Conservation (phyloP, 192 early-diverging fungal species). For the Mortierella hygrophila region DNA sequence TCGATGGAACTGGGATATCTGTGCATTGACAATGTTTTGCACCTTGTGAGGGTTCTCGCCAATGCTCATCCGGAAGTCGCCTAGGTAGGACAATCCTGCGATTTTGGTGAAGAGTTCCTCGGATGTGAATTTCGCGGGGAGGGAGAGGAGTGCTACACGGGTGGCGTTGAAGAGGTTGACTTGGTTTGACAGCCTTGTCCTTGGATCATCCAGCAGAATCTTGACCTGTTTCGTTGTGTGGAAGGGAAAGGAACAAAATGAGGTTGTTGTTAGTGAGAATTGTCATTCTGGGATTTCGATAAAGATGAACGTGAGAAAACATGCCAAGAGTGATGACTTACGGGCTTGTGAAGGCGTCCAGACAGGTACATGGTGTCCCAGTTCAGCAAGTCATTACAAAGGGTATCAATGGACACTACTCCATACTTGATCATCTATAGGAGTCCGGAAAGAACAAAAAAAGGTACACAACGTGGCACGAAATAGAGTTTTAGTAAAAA, state of each 20-base stretch:
- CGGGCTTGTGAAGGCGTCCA: slow-evolving; percentile 97
- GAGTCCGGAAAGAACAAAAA: neutral
- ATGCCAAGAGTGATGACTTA: slow-evolving; percentile 43
- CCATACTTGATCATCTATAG: slow-evolving; percentile 92
- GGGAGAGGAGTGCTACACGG: slow-evolving; percentile 83
- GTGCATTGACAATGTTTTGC: slow-evolving; percentile 91
- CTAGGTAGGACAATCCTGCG: slow-evolving; percentile 88
- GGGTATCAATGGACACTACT: slow-evolving; percentile 90
- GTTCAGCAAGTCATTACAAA: slow-evolving; percentile 90
- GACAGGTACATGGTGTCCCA: slow-evolving; percentile 98
- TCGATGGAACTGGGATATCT: slow-evolving; percentile 69
- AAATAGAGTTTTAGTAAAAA: slow-evolving; percentile 7
- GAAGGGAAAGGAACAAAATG: too few relatives aligned
- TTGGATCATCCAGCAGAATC: slow-evolving; percentile 80
- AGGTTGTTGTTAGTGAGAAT: neutral
- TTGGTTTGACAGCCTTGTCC: slow-evolving; percentile 81
- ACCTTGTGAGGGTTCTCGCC: slow-evolving; percentile 98
- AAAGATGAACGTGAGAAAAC: neutral
- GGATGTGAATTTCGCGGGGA: slow-evolving; percentile 86
- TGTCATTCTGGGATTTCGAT: neutral
- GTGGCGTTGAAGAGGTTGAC: slow-evolving; percentile 90
- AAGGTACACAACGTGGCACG: neutral
- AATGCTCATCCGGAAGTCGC: slow-evolving; percentile 93
- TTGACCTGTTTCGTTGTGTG: slow-evolving; percentile 65
- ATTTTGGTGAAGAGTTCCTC: slow-evolving; percentile 86